Percentiles rank a stretch among this genome's conserved stretches.
phyloP scores from a whole-genome alignment of 805 yeast species.

The Pichia eremophila region DNA sequence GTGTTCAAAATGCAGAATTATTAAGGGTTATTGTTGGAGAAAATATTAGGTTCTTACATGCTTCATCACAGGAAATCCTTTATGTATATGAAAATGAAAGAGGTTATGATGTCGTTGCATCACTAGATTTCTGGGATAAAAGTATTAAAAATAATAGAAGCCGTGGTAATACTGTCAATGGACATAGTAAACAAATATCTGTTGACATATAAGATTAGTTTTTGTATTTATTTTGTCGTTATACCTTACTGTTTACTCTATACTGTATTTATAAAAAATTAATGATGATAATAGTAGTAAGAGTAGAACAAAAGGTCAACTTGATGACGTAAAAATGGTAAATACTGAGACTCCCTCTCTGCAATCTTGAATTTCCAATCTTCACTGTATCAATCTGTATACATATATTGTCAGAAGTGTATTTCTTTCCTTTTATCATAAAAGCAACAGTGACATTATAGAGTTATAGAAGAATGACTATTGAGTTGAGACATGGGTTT shows the following conservation, averaged over 20 bases:
- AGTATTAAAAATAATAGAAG: constrained; percentile 19
- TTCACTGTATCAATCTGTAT: too few species aligned
- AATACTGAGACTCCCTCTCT: too few species aligned
- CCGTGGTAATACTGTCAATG: constrained; percentile 2
- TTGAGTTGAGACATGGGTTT: constrained; percentile 26
- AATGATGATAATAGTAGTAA: too few species aligned
- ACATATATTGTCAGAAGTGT: too few species aligned
- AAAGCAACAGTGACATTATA: not conserved
- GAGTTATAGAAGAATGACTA: constrained; percentile 6
- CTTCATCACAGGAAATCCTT: constrained; percentile 85
- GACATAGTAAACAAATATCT: not conserved
- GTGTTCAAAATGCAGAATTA: constrained; percentile 78
- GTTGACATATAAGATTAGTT: not conserved
- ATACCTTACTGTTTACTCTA: too few species aligned
- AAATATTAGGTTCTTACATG: constrained; percentile 79
- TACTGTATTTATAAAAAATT: too few species aligned
- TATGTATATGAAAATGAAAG: constrained; percentile 86
- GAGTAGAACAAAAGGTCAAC: too few species aligned
- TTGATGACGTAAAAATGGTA: too few species aligned
- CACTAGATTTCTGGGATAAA: constrained; percentile 78
- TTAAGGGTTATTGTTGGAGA: constrained; percentile 88
- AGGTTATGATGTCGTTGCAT: constrained; percentile 88
- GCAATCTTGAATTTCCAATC: too few species aligned
- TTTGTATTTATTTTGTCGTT: too few species aligned
- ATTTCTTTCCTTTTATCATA: too few species aligned